A percentile compares a stretch with the other conserved stretches of the same genome.
phyloP scores from a whole-genome alignment of 768 basidiomycete species.

The Auricularia sp. region DNA sequence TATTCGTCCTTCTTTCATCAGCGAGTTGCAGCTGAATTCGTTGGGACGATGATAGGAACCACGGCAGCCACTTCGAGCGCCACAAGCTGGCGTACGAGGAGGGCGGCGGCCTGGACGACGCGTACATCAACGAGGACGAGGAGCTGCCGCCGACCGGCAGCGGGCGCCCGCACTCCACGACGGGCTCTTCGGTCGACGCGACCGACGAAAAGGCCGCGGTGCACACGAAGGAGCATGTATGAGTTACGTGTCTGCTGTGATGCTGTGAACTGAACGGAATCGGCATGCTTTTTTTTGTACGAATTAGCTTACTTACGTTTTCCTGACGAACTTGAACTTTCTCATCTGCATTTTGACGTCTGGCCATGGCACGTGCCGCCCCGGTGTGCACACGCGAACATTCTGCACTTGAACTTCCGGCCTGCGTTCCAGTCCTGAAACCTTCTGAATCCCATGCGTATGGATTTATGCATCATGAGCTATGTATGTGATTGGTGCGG shows the following conservation, averaged over 20 bases:
- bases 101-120: slow-evolving; percentile 48
- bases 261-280: background rate
- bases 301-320: background rate
- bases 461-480: no score
- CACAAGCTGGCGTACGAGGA: slow-evolving; percentile 70
- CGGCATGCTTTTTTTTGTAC: background rate
- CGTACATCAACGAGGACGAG: slow-evolving; percentile 19
- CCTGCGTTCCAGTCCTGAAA: no score
- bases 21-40: background rate
- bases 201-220: background rate
- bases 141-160: background rate
- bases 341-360: no score
- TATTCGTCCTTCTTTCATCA: slow-evolving; percentile 9
- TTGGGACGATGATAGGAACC: slow-evolving; percentile 35
- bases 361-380: no score
- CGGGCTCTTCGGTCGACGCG: background rate
- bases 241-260: background rate
- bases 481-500: no score
- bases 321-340: no score
- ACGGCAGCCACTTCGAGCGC: slow-evolving; percentile 76
- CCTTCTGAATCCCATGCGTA: no score
- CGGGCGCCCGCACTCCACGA: background rate
- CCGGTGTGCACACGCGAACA: no score
- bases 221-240: background rate
- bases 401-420: no score